Evolutionary conservation across 1,139 yeast genomes (phyloP).

Genomic region (Pichia terricola): DNA sequence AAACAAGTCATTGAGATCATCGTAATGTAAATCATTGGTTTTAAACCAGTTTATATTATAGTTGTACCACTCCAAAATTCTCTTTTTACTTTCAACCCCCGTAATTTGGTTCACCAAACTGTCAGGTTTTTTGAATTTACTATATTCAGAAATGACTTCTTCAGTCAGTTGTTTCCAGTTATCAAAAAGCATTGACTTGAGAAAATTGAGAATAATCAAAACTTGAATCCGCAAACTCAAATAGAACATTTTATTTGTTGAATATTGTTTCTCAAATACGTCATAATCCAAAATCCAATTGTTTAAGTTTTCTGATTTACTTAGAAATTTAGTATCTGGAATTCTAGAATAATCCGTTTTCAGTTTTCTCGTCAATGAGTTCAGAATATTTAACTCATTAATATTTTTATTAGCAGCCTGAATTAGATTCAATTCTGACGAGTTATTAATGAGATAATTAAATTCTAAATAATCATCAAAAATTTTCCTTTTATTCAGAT

Average conservation of each 20-base stretch:
- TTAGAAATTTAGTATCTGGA: not conserved
- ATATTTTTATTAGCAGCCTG: not conserved
- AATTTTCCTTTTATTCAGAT: too few relatives aligned
- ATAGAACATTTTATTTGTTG: conserved; percentile 7
- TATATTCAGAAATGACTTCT: conserved; percentile 11
- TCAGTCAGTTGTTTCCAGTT: conserved; percentile 12
- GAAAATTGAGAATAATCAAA: conserved; percentile 15
- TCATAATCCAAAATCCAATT: conserved; percentile 21
- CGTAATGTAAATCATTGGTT: conserved; percentile 2
- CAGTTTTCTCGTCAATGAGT: not conserved
- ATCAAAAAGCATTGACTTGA: conserved; percentile 11
- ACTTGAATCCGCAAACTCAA: conserved; percentile 18
- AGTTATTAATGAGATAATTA: too few relatives aligned
- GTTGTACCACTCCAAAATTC: conserved; percentile 1
- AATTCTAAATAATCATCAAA: too few relatives aligned
- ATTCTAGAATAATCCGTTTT: not conserved
- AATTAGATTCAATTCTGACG: not conserved
- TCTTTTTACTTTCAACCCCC: conserved; percentile 1
- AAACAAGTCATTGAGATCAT: conserved; percentile 9
- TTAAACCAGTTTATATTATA: not conserved
- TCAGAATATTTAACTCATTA: not conserved
- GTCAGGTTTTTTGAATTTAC: conserved; percentile 9
- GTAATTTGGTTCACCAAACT: conserved; percentile 1
- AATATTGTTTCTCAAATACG: conserved; percentile 16
- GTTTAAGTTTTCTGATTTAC: not conserved